phyloP scores from a whole-genome alignment of 371 early-diverging fungal genomes.

The Mucor saturninus region DNA sequence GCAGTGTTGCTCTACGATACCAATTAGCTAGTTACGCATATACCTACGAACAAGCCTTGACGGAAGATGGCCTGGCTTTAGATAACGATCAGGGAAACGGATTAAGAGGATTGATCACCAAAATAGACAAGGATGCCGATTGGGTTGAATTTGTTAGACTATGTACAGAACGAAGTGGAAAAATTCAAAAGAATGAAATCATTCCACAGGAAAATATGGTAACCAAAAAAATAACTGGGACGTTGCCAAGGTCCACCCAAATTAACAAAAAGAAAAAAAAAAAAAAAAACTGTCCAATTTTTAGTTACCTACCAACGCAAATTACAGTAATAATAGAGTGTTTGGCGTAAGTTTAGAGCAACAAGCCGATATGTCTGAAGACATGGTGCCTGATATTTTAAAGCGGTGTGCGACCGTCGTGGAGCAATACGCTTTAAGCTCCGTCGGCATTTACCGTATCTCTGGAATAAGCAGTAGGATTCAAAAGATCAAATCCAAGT shows the following conservation, averaged over 20 bases:
- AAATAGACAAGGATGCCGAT: conserved; percentile 66
- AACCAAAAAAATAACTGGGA: not conserved
- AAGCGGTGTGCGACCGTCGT: conserved; percentile 77
- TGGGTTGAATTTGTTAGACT: conserved; percentile 30
- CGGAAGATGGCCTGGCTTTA: conserved; percentile 36
- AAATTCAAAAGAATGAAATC: conserved; percentile 28
- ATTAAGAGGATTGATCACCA: conserved; percentile 57
- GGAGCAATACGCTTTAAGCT: conserved; percentile 69
- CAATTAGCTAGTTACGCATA: conserved; percentile 75
- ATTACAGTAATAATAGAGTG: conserved; percentile 43
- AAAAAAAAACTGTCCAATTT: too few relatives aligned
- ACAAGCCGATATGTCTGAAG: conserved; percentile 68
- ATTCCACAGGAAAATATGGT: conserved; percentile 18
- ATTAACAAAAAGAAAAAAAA: too few relatives aligned
- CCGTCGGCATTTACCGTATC: conserved; percentile 84
- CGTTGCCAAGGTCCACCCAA: too few relatives aligned
- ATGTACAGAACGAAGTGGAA: conserved; percentile 28
- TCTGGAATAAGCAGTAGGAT: conserved; percentile 68
- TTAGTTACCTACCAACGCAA: conserved; percentile 3
- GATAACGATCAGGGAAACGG: conserved; percentile 51
- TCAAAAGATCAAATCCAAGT: conserved; percentile 32
- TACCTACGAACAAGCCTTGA: conserved; percentile 48
- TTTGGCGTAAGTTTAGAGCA: conserved; percentile 73
- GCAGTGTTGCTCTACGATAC: conserved; percentile 70
- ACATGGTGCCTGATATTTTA: conserved; percentile 75